phyloP scores from a whole-genome alignment of 176 grass and related monocot genomes.

The Chrysopogon serrulatus region DNA sequence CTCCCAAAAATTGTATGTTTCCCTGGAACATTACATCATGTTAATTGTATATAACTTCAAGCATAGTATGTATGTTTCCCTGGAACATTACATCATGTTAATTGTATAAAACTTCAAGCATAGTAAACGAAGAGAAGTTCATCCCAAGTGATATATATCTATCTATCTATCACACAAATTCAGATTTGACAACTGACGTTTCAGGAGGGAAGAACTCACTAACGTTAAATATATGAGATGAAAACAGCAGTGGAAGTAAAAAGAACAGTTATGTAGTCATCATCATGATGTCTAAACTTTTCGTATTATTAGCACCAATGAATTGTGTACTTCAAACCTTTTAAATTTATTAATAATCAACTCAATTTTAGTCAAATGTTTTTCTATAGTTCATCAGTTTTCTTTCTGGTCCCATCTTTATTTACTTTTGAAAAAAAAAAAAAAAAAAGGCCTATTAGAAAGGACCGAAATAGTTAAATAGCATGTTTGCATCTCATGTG shows the following conservation, averaged over 20 bases:
- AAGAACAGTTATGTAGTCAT: background rate
- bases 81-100: slow-evolving; percentile 26
- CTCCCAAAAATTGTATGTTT: slow-evolving; percentile 98
- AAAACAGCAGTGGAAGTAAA: background rate
- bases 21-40: slow-evolving; percentile 35
- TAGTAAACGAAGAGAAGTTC: background rate
- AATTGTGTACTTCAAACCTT: background rate
- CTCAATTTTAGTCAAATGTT: background rate
- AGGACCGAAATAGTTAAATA: background rate
- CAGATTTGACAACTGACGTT: background rate
- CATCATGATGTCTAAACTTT: background rate
- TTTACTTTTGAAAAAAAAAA: no score
- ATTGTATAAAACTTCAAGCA: background rate
- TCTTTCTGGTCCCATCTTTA: background rate
- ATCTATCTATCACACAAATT: background rate
- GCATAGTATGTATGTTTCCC: slow-evolving; percentile 64
- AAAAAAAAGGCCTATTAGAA: background rate
- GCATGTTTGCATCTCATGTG: background rate
- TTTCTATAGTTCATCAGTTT: background rate
- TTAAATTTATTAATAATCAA: background rate
- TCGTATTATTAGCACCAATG: background rate
- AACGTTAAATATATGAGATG: background rate
- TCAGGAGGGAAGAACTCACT: background rate
- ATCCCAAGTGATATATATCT: background rate
- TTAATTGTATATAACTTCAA: background rate